Percentiles rank a stretch among this genome's conserved stretches.
These are phyloP conservation scores for Geotrichum histeridarum DNA, from an alignment of 1,139 yeast species.

Conservation along the genomic window DNA sequence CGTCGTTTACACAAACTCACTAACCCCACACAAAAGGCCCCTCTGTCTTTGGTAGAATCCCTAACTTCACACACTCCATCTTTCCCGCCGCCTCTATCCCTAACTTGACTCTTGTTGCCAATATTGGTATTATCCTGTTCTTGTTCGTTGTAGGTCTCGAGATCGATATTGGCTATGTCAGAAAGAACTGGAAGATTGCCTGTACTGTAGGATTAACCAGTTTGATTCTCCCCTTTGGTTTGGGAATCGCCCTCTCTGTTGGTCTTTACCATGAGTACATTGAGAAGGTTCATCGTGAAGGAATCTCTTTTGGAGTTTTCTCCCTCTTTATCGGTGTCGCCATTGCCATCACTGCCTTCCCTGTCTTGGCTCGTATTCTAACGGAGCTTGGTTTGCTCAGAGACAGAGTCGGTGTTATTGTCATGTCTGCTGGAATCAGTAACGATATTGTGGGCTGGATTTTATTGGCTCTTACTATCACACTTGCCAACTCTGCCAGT, in stretches of 20 bases:
- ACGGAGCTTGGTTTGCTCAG: constrained; percentile 65
- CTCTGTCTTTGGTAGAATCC: constrained; percentile 62
- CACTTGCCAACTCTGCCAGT: constrained; percentile 66
- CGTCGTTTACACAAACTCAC: not conserved
- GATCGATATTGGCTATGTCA: constrained; percentile 61
- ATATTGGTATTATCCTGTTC: constrained; percentile 65
- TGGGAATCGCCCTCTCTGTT: constrained; percentile 65
- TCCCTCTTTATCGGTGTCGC: constrained; percentile 78
- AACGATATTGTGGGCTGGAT: constrained; percentile 81
- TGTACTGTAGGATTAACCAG: constrained; percentile 63
- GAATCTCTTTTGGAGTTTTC: constrained; percentile 58
- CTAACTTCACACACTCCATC: constrained; percentile 56
- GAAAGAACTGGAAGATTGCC: constrained; percentile 56
- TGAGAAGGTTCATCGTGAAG: constrained; percentile 31
- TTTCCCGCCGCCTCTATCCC: constrained; percentile 61
- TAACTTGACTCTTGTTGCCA: constrained; percentile 61
- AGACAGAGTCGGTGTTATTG: constrained; percentile 71
- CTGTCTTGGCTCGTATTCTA: constrained; percentile 72
- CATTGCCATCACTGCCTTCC: constrained; percentile 76
- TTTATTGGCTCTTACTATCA: constrained; percentile 65
- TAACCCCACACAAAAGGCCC: constrained; percentile 20
- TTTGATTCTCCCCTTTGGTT: constrained; percentile 71
- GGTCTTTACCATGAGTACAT: constrained; percentile 59
- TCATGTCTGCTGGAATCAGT: constrained; percentile 72
- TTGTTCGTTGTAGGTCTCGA: constrained; percentile 73